These are phyloP conservation scores for Cymbidium sinense DNA, from an alignment of 106 monocot genomes.

Conservation along the genomic window DNA sequence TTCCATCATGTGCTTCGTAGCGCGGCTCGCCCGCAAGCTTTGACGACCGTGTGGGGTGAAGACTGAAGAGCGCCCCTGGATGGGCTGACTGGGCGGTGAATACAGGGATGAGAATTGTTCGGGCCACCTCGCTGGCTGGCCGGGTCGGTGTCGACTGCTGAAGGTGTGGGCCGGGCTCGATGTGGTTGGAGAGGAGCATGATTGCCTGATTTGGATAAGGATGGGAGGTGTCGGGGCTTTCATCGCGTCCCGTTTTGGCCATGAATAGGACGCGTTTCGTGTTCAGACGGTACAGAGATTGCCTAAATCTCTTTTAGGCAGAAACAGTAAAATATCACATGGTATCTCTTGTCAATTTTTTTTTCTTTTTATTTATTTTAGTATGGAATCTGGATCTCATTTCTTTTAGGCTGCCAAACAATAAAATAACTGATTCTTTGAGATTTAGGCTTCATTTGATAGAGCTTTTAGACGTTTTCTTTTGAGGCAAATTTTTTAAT, in stretches of 20 bases:
- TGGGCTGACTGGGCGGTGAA: background rate
- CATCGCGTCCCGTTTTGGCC: background rate
- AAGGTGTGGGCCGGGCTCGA: no score
- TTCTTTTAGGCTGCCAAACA: no score
- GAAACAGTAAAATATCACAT: no score
- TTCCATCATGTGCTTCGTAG: no score
- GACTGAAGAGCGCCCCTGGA: background rate
- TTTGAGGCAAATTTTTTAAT: no score
- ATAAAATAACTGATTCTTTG: no score
- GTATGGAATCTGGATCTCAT: no score
- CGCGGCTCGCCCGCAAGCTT: background rate
- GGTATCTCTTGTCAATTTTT: no score
- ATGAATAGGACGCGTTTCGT: background rate
- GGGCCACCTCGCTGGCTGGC: background rate
- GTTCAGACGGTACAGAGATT: background rate
- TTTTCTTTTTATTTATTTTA: no score
- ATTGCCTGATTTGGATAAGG: background rate
- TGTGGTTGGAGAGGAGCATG: background rate
- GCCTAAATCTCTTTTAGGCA: background rate
- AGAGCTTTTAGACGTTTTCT: no score
- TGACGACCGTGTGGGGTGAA: background rate
- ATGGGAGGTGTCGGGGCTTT: background rate
- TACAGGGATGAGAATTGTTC: background rate
- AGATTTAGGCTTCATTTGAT: no score
- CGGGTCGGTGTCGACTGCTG: no score